Evolutionary conservation across 2,329 filamentous ascomycete species (phyloP).

Genomic region (Daldinia eschscholtzii): DNA sequence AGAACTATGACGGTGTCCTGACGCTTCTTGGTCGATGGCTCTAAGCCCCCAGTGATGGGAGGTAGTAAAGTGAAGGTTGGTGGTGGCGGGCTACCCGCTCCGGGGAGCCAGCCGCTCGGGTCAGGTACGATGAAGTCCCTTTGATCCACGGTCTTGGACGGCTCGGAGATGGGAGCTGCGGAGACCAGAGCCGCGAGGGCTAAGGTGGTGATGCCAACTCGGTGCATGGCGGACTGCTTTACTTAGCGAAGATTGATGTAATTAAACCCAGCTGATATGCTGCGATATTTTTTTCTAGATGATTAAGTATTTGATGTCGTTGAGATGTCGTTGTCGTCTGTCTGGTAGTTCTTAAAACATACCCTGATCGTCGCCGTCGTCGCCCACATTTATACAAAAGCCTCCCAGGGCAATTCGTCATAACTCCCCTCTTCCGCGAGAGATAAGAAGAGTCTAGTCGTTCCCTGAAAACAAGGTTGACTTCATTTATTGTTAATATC

Average conservation of each 20-base stretch:
- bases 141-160: conserved; percentile 43
- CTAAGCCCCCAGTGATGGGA: conserved; percentile 39
- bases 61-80: conserved; percentile 40
- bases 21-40: conserved; percentile 40
- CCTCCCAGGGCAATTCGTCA: conserved; percentile 24
- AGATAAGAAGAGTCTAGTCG: conserved; percentile 44
- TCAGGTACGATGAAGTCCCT: conserved; percentile 45
- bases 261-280: conserved; percentile 21
- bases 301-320: conserved; percentile 21
- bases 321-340: conserved; percentile 21
- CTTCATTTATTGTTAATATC: conserved; percentile 51
- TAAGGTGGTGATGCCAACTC: conserved; percentile 44
- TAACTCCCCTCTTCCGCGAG: conserved; percentile 29
- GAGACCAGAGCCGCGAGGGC: conserved; percentile 49
- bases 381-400: conserved; percentile 43
- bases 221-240: conserved; percentile 43
- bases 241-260: conserved; percentile 16
- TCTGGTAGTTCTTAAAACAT: conserved; percentile 32
- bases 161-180: conserved; percentile 48
- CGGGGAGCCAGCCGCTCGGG: conserved; percentile 43
- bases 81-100: conserved; percentile 30
- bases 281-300: conserved; percentile 18
- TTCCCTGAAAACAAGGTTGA: conserved; percentile 37
- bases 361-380: conserved; percentile 35
- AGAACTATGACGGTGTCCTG: conserved; percentile 33